Base-by-base conservation (phyloP, 768 basidiomycete species). In the Chalciporus chontae region DNA sequence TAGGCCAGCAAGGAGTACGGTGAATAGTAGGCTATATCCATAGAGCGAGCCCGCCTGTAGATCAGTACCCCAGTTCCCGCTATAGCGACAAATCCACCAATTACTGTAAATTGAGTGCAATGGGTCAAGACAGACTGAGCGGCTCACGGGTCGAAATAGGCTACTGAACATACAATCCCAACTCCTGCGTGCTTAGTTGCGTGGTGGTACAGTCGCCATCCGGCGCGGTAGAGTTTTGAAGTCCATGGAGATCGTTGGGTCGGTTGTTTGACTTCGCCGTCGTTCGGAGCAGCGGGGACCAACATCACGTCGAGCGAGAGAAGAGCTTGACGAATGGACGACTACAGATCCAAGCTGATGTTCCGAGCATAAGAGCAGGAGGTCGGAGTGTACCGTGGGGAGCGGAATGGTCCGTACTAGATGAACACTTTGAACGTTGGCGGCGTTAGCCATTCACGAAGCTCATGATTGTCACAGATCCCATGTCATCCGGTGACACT, bases 51-150 rank as follows among this genome's bases (percentile, higher is more conserved):
- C 92, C 1, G 92, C 92, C 67, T 90, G 85, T 8, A 94, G 72
- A 70, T 94, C 92, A 14, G 93, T 91, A 15, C 86, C 82, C 92
- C 91, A 93, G 61, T 94, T 94, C 24, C 91, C 89, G 17, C 85
- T 86, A 47, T 14, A 4, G 21, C 24, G 34, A 27, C 31, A 27
- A 40, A 23, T 38, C 37, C 32, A 40, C 50, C 34, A 54, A 39
- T 10, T 10, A n/a, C n/a, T n/a, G n/a, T n/a, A 14, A 44, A 6
- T 14, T 18, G 17, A 40, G 31, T 47, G 32, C 17, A 4, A 40
- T 26, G 40, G 15, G 47, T 40, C 46, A n/a, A 5, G 26, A 46
- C 29, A n/a, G 27, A 23, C 14, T 21, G 14, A 11, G 48, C 8
- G 15, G 74, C 85, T 63, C 58, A 90, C 83, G 89, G 90, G 61